Evolutionary conservation across 768 basidiomycete genomes (phyloP).

Genomic region (Lactarius psammicola): DNA sequence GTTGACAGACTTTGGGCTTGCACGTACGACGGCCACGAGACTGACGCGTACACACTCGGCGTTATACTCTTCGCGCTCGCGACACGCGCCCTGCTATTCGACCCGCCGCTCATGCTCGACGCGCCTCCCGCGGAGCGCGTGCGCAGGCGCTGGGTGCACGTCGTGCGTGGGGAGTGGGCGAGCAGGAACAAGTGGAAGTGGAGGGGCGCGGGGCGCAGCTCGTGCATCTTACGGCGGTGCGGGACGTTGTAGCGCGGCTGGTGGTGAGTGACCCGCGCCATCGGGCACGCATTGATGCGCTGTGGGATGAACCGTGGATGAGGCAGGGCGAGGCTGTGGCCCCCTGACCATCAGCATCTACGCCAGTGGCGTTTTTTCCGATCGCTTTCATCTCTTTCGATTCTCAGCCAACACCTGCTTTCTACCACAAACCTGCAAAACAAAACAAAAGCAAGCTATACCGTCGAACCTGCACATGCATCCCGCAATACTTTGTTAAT

Average conservation of each 20-base stretch:
- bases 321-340: background rate
- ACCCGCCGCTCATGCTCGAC: conserved; percentile 29
- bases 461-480: background rate
- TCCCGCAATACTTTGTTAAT: background rate
- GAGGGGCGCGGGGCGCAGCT: conserved; percentile 38
- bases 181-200: conserved; percentile 25
- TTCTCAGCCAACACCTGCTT: no score
- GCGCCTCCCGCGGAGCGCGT: conserved; percentile 35
- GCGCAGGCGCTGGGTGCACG: conserved; percentile 34
- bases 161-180: conserved; percentile 10
- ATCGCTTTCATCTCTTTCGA: no score
- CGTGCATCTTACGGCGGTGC: conserved; percentile 45
- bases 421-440: background rate
- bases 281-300: conserved; percentile 53
- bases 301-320: conserved; percentile 36
- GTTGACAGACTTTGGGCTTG: conserved; percentile 29
- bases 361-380: no score
- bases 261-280: conserved; percentile 68
- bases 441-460: background rate
- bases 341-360: no score
- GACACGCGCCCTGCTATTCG: conserved; percentile 73
- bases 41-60: conserved; percentile 87
- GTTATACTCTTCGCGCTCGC: conserved; percentile 82
- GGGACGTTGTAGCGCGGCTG: conserved; percentile 55
- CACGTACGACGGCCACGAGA: conserved; percentile 77